Evolutionary conservation across 2,329 filamentous ascomycete genomes (phyloP), one percentile per base, ranked within the genome.

Genomic region (Colletotrichum agaves): DNA sequence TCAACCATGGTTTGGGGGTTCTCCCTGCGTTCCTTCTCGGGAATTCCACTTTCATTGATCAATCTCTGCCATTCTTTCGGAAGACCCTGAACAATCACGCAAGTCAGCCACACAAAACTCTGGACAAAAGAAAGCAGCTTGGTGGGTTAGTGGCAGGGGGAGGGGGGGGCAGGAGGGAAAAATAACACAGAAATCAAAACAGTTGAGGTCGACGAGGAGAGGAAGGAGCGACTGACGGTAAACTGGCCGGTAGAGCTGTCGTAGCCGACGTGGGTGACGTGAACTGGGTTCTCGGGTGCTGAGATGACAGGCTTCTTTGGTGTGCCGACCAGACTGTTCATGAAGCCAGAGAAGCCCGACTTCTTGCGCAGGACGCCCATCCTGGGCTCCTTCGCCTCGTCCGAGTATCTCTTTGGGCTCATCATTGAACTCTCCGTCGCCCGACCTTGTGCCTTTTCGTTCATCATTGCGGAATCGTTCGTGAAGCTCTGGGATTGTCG

Each of bases 1-100:
- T 98, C 93, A 76, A 97, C 91, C 81, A 98, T 94, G 67, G 95
- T 94, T 79, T 98, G 94, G 3, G 96, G 96, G 76, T 98, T 94
- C 79, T 97, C 92, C 78, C 95, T 93, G 79, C 97, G 92, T 78
- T 98, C 96, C 81, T 96, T 94, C 81, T 97, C 94, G 31, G 94
- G 93, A 75, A 99, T 98, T 71, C 96, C 96, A 79, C 93, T 97
- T 79, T 97, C 94, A 81, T 95, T 93, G 76, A 99, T 89, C 77
- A 98, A 88, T 69, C 93, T 91, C 81, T 98, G 95, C 96, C 96
- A 99, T 87, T 98, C 96, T 80, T 96, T 97, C 17, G 96, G 96
- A 31, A 99, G 86, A 71, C 96, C 96, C 94, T 96, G 75, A 69
- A 43, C 27, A 11, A 44, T 61, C 13, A 27, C 27, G 27, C 31